A percentile compares a stretch with the other conserved stretches of the same genome.
These are phyloP conservation scores for Sporormia fimetaria DNA, from an alignment of 495 filamentous ascomycete genomes.

Conservation along the genomic window DNA sequence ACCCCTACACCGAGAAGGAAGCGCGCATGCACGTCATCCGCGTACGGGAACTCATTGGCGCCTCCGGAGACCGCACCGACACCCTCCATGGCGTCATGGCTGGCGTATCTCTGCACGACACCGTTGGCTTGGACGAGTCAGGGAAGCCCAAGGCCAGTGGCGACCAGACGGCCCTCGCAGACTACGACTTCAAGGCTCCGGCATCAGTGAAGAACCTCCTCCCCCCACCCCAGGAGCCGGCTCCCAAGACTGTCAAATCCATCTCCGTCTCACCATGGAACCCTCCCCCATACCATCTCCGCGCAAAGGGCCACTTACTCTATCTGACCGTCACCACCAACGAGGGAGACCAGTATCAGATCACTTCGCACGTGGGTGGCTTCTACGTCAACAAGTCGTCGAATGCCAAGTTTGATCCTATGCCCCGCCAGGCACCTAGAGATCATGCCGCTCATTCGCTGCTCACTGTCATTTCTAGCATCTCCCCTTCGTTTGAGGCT, in stretches of 20 bases:
- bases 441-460: conserved; percentile 70
- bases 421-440: conserved; percentile 59
- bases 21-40: conserved; percentile 87
- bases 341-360: conserved; percentile 85
- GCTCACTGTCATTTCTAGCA: conserved; percentile 58
- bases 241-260: conserved; percentile 80
- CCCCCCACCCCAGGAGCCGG: conserved; percentile 47
- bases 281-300: conserved; percentile 79
- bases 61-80: conserved; percentile 77
- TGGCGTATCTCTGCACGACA: conserved; percentile 80
- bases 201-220: conserved; percentile 59
- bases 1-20: conserved; percentile 98
- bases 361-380: conserved; percentile 84
- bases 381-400: conserved; percentile 95
- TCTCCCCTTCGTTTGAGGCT: conserved; percentile 72
- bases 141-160: neutral
- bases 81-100: conserved; percentile 76
- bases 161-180: conserved; percentile 18
- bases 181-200: conserved; percentile 63
- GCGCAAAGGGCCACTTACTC: conserved; percentile 84
- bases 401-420: conserved; percentile 84
- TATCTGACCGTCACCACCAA: conserved; percentile 81
- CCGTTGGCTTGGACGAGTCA: conserved; percentile 42
- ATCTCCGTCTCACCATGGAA: conserved; percentile 91
- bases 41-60: conserved; percentile 83